Base-by-base conservation (phyloP, 306 rosid genomes). In the Fragaria iinumae region DNA sequence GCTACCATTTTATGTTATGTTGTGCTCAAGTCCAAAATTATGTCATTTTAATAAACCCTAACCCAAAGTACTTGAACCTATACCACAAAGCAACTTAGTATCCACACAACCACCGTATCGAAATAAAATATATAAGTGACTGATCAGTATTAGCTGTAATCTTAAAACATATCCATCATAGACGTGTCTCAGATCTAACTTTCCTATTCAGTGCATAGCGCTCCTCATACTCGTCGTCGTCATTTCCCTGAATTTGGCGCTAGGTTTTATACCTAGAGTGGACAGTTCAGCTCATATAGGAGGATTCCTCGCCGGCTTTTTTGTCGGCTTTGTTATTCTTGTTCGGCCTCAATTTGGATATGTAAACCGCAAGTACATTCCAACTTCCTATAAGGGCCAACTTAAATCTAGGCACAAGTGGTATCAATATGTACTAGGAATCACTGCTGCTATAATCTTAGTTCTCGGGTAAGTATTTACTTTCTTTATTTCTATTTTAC, bases 211-310 rank as follows among this genome's bases (percentile, higher is more conserved):
- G 97, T 88, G 92, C 74, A 84, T 88, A 69, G 89, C 97, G 63
- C 83, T 92, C 47, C 4, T 84, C 36, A 82, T 86, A 71, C 87
- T 92, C 29, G 27, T 87, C 59, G 16, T 88, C 32, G 73, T 91
- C 63, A 88, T 96, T 74, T 84, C 57, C 76, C 38, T 89, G 57
- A 96, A 96, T 80, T 71, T 92, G 88, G 91, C 93, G 3, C 79
- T 90, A n/a, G 99, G 99, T 36, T 89, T 96, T 71, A 73, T 92
- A 25, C 99, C 99, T 12, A 82, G 64, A 5, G 98, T 92, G 74
- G 97, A 96, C 86, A 91, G 84, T 77, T 91, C 98, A 52, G 99
- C 99, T 48, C 99, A 96, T 74, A 76, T 92, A 12, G 99, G 99
- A 80, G 97, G 99, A 43, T 92, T 96, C 77, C 67, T 92, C 1